Evolutionary conservation across 495 filamentous ascomycete genomes (phyloP).

Genomic region (Staphylotrichum longicolle): DNA sequence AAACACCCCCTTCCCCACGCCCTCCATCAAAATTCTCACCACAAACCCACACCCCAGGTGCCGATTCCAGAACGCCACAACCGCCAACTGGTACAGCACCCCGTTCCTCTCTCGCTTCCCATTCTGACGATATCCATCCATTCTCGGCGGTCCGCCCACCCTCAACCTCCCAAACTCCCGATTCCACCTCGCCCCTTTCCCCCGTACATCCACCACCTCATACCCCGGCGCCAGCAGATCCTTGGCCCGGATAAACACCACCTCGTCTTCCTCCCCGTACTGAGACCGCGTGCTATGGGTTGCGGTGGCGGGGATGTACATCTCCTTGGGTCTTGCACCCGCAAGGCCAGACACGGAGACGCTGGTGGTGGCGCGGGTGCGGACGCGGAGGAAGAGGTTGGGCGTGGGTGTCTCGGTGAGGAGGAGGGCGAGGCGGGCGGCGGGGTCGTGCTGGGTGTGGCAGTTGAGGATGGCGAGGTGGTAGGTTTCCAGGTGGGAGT

Average conservation of each 20-base stretch:
- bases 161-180: slow-evolving; percentile 23
- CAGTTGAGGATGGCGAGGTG: slow-evolving; percentile 28
- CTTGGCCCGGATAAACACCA: slow-evolving; percentile 22
- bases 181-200: slow-evolving; percentile 22
- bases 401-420: slow-evolving; percentile 22
- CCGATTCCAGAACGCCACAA: slow-evolving; percentile 27
- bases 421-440: slow-evolving; percentile 23
- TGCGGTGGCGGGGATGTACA: slow-evolving; percentile 25
- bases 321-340: neutral
- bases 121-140: too few relatives aligned
- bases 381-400: slow-evolving; percentile 27
- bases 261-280: slow-evolving; percentile 4
- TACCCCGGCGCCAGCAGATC: slow-evolving; percentile 31
- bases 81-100: slow-evolving; percentile 26
- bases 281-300: neutral
- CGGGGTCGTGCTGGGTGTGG: slow-evolving; percentile 17
- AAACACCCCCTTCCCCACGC: slow-evolving; percentile 9
- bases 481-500: slow-evolving; percentile 10
- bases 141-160: slow-evolving; percentile 1
- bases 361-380: slow-evolving; percentile 18
- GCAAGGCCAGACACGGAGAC: slow-evolving; percentile 17
- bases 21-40: slow-evolving; percentile 24
- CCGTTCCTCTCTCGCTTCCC: neutral
- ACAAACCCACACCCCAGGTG: slow-evolving; percentile 26
- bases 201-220: slow-evolving; percentile 22